Evolutionary conservation across 2,329 filamentous ascomycete genomes (phyloP), one percentile per base, ranked within the genome.

Genomic region (Sporothrix humicola): DNA sequence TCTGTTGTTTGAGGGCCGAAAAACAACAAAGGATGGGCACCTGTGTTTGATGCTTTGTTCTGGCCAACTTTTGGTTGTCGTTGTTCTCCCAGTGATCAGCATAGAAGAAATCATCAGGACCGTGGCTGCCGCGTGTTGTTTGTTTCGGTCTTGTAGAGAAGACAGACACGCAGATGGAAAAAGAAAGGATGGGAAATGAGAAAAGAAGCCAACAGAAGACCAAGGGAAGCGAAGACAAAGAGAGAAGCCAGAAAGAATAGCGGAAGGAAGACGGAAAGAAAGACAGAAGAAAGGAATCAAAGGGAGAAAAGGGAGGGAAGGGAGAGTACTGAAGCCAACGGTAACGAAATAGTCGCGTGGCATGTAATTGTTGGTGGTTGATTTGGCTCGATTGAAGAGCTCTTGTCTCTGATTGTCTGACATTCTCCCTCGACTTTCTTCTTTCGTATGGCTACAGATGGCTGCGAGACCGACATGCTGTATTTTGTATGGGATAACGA

Each of bases 91-190:
- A 17, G 26, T 37, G 56, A 37, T 59, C 56, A 59, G 13, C 23
- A 59, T 9, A 59, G 56, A 59, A 59, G 26, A 59, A 59, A 59
- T 59, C 56, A 37, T 59, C 56, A 59, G 56, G 56, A 37, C 56
- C 56, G 56, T 59, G 26, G 56, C 7, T 26, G 56, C 23, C 56
- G 56, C 26, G 56, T 59, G 56, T 26, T n/a, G 56, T 37, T 59
- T 59, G 56, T 59, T 59, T 59, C 56, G 56, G 56, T 5, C 56
- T 0, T 59, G 56, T 8, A 37, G 56, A 17, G 13, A 59, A 59
- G 4, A 31, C 23, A 31, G 56, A 31, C n/a, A 58, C 31, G 31
- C 17, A 61, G 58, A 17, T 20, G n/a, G n/a, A 65, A 44, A 61
- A 46, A 44, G 37, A 46, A 13, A 26, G 44, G 8, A 15, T 17